Evolutionary conservation across 192 early-diverging fungal genomes (phyloP).

Genomic region (Piromyces finnis): DNA sequence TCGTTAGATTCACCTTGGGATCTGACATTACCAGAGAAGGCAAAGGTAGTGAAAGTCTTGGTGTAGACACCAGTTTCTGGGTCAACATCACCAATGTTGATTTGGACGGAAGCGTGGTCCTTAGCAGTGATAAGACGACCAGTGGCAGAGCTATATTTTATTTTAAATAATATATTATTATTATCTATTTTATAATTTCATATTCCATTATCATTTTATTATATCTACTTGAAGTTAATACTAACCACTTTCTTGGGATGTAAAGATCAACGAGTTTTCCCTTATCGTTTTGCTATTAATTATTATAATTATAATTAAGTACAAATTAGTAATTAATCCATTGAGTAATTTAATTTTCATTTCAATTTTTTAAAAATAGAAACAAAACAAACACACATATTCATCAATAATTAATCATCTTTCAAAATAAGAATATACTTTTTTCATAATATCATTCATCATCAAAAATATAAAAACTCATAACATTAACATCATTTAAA

Average conservation of each 20-base stretch:
- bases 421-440: no score
- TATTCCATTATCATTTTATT: no score
- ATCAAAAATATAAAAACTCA: no score
- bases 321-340: no score
- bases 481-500: no score
- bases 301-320: not conserved
- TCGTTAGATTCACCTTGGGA: constrained; percentile 83
- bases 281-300: not conserved
- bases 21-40: constrained; percentile 83
- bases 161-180: not conserved
- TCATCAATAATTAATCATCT: no score
- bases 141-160: constrained; percentile 80
- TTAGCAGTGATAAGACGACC: constrained; percentile 95
- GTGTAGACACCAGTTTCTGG: constrained; percentile 49
- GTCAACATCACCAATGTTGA: constrained; percentile 90
- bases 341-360: no score
- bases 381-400: no score
- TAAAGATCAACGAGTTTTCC: constrained; percentile 55
- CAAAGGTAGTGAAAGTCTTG: constrained; percentile 66
- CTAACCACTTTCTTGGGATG: constrained; percentile 87
- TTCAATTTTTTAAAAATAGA: no score
- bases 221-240: constrained; percentile 1
- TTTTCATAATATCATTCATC: no score
- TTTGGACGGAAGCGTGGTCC: constrained; percentile 96
- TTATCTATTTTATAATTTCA: not conserved